These are phyloP conservation scores for Borovskyia barvae DNA, from an alignment of 208 protist species.

Conservation along the genomic window DNA sequence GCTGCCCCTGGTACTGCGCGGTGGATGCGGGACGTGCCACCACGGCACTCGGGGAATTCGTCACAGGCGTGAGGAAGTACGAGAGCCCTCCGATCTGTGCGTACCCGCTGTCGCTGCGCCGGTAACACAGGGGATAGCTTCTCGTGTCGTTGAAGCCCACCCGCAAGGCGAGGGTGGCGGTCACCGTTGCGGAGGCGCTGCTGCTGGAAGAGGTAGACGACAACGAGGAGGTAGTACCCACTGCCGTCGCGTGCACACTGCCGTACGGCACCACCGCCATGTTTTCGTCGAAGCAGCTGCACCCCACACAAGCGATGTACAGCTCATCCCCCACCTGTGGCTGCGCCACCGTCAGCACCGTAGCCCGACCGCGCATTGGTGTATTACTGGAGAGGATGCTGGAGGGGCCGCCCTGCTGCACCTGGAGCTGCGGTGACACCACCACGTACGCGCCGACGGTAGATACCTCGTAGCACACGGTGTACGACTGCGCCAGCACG, in stretches of 20 bases:
- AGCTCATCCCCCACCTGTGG: slow-evolving; percentile 41
- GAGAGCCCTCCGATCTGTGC: slow-evolving; percentile 43
- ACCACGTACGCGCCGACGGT: slow-evolving; percentile 49
- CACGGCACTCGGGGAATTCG: slow-evolving; percentile 43
- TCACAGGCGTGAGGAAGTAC: slow-evolving; percentile 31
- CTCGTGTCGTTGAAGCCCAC: slow-evolving; percentile 56
- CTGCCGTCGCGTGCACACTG: slow-evolving; percentile 22
- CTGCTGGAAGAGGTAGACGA: too few species aligned
- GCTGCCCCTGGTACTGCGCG: slow-evolving; percentile 73
- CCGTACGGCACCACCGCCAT: slow-evolving; percentile 73
- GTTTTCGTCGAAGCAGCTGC: slow-evolving; percentile 64
- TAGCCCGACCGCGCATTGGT: slow-evolving; percentile 81
- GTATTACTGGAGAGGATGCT: slow-evolving; percentile 66
- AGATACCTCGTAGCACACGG: slow-evolving; percentile 74
- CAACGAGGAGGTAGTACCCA: too few species aligned
- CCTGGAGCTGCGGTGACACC: slow-evolving; percentile 40
- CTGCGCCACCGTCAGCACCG: slow-evolving; percentile 46
- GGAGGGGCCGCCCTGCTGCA: slow-evolving; percentile 57
- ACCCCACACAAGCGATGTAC: slow-evolving; percentile 64
- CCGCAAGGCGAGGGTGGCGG: slow-evolving; percentile 38
- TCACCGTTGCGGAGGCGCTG: background rate
- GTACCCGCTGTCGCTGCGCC: slow-evolving; percentile 72
- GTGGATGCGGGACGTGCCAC: slow-evolving; percentile 32
- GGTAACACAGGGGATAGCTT: slow-evolving; percentile 78
- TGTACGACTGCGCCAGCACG: slow-evolving; percentile 42